phyloP scores from a whole-genome alignment of 1,284 basidiomycete genomes.

The Cryptococcus sp. region DNA sequence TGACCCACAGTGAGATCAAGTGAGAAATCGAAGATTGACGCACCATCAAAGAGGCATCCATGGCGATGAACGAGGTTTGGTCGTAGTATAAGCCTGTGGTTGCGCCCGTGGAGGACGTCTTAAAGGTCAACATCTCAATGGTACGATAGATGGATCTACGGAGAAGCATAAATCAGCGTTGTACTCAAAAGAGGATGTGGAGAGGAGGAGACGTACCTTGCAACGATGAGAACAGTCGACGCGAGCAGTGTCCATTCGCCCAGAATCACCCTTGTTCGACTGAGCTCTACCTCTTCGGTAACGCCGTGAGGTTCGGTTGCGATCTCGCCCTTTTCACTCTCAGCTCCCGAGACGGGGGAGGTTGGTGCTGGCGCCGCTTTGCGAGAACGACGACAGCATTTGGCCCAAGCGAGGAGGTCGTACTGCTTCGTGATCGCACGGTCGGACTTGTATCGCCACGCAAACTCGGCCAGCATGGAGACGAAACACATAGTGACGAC shows the following conservation, averaged over 20 bases:
- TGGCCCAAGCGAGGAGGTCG: constrained; percentile 6
- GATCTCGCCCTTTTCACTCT: too few relatives aligned
- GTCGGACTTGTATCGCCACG: background rate
- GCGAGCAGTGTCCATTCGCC: background rate
- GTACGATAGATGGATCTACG: constrained; percentile 6
- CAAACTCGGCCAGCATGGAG: constrained; percentile 7
- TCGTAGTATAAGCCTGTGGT: constrained; percentile 1
- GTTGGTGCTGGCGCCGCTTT: too few relatives aligned
- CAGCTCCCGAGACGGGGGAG: too few relatives aligned
- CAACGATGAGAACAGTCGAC: constrained; percentile 6
- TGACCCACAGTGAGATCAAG: too few relatives aligned
- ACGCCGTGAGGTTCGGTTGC: too few relatives aligned
- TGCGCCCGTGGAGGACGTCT: background rate
- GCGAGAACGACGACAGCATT: too few relatives aligned
- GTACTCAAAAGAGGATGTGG: too few relatives aligned
- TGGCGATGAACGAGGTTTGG: constrained; percentile 6
- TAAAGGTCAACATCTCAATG: constrained; percentile 3
- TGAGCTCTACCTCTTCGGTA: too few relatives aligned
- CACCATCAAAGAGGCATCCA: constrained; percentile 7
- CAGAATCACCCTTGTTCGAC: background rate
- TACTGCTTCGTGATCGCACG: background rate
- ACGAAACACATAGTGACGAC: constrained; percentile 6
- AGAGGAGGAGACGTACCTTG: background rate
- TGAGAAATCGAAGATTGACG: background rate
- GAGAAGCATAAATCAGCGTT: background rate